Conservation (phyloP, 306 rosid species). For the Malus fusca region DNA sequence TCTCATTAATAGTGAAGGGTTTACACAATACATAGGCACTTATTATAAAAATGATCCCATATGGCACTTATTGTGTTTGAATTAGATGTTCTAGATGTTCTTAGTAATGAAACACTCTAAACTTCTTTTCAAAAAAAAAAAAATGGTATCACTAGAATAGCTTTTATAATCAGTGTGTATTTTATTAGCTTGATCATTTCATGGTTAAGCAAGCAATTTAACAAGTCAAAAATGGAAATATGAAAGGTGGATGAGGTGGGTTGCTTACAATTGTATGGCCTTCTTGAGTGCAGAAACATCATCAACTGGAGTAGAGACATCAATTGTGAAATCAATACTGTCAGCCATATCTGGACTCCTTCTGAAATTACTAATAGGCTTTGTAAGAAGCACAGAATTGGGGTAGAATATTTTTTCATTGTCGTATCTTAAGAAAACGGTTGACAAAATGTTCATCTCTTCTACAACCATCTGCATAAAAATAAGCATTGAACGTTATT, state of each 20-base stretch:
- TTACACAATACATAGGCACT: too few species aligned
- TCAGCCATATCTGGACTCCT: slow-evolving; percentile 55
- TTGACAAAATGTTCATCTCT: slow-evolving; percentile 47
- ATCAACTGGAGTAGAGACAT: slow-evolving; percentile 32
- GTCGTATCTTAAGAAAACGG: slow-evolving; percentile 40
- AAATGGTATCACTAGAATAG: too few species aligned
- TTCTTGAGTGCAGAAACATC: slow-evolving; percentile 35
- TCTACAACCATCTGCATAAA: slow-evolving; percentile 40
- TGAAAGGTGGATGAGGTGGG: neutral
- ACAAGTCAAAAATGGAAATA: neutral
- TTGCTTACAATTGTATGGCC: slow-evolving; percentile 36
- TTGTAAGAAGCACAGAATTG: slow-evolving; percentile 42
- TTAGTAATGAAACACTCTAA: too few species aligned
- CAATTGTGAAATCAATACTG: slow-evolving; percentile 29
- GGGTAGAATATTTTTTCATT: slow-evolving; percentile 52
- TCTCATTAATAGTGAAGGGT: too few species aligned
- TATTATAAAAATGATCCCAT: too few species aligned
- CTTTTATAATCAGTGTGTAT: too few species aligned
- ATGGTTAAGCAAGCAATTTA: too few species aligned
- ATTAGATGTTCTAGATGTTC: too few species aligned
- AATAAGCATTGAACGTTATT: too few species aligned
- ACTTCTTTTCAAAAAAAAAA: too few species aligned
- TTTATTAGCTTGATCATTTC: too few species aligned
- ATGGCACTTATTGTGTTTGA: too few species aligned
- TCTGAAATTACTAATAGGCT: slow-evolving; percentile 45